phyloP scores from a whole-genome alignment of 805 yeast genomes.

The Candida namnaoensis region DNA sequence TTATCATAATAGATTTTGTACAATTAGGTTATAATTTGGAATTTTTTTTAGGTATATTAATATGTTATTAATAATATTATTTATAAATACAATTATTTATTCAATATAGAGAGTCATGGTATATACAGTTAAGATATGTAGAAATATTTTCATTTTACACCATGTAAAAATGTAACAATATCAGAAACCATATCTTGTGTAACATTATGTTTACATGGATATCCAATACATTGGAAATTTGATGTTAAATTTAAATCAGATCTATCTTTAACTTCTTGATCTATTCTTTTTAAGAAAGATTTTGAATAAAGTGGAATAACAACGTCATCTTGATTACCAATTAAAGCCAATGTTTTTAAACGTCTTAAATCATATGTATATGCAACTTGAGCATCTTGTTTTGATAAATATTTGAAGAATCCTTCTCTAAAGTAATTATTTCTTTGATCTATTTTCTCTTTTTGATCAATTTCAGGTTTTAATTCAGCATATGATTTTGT shows the following conservation, averaged over 20 bases:
- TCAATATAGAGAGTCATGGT: no score
- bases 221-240: slow-evolving; percentile 8
- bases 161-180: slow-evolving; percentile 7
- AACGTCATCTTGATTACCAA: slow-evolving; percentile 9
- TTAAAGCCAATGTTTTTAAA: slow-evolving; percentile 10
- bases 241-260: background rate
- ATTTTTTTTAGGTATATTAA: no score
- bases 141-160: no score
- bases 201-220: slow-evolving; percentile 10
- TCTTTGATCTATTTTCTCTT: background rate
- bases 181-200: slow-evolving; percentile 10
- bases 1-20: no score
- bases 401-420: slow-evolving; percentile 5
- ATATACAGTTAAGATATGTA: no score
- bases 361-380: slow-evolving; percentile 4
- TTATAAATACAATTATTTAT: no score
- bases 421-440: slow-evolving; percentile 1
- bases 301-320: slow-evolving; percentile 7
- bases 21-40: no score
- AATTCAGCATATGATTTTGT: background rate
- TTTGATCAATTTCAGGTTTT: background rate
- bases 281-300: slow-evolving; percentile 6
- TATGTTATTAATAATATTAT: no score
- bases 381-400: slow-evolving; percentile 8
- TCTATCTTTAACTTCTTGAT: background rate